These are phyloP conservation scores for Lenzites betulinus DNA, from an alignment of 768 basidiomycete species.

Conservation along the genomic window DNA sequence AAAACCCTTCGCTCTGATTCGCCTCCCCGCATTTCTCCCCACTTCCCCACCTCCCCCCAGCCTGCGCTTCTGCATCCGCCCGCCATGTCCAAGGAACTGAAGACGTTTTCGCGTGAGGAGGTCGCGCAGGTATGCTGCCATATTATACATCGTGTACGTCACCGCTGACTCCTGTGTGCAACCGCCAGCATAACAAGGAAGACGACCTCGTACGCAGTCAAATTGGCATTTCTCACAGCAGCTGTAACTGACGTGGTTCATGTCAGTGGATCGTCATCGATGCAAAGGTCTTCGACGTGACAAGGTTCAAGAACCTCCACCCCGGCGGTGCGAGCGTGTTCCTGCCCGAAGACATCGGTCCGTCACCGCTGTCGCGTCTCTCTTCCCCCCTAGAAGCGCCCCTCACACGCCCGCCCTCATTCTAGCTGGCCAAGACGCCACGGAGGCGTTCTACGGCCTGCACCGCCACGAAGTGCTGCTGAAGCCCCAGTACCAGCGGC, in stretches of 20 bases:
- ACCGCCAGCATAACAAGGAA: slow-evolving; percentile 65
- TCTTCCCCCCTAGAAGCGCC: neutral
- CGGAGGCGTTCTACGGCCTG: slow-evolving; percentile 85
- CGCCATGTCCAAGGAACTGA: slow-evolving; percentile 37
- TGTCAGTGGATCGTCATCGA: slow-evolving; percentile 82
- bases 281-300: slow-evolving; percentile 80
- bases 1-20: slow-evolving; percentile 15
- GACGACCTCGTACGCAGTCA: slow-evolving; percentile 67
- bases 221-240: neutral
- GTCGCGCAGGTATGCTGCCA: slow-evolving; percentile 64
- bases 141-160: neutral
- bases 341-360: slow-evolving; percentile 76
- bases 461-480: slow-evolving; percentile 84
- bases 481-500: slow-evolving; percentile 70
- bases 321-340: slow-evolving; percentile 83
- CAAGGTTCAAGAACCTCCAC: slow-evolving; percentile 78
- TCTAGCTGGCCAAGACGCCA: slow-evolving; percentile 82
- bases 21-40: slow-evolving; percentile 4
- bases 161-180: neutral
- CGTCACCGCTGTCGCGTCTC: neutral
- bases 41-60: neutral
- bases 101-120: slow-evolving; percentile 62
- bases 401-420: neutral
- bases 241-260: neutral
- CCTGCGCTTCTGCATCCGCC: neutral